phyloP scores from a whole-genome alignment of 805 yeast species.

The Kluyveromyces siamensis region DNA sequence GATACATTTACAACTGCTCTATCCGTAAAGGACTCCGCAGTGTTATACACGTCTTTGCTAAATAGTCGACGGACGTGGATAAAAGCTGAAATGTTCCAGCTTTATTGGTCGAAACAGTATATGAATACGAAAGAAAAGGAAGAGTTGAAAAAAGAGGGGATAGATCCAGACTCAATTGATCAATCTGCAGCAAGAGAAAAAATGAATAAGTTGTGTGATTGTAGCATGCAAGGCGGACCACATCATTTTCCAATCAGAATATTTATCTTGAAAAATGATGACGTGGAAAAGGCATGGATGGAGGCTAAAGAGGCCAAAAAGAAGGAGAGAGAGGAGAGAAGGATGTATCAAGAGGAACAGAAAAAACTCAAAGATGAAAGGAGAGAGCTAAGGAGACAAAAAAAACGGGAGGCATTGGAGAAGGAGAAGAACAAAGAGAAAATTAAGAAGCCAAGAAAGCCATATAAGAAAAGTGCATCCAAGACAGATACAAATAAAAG shows the following conservation, averaged over 20 bases:
- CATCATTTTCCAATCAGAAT: slow-evolving; percentile 70
- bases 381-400: slow-evolving; percentile 6
- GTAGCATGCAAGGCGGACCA: slow-evolving; percentile 67
- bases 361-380: slow-evolving; percentile 18
- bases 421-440: slow-evolving; percentile 39
- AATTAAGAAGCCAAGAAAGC: slow-evolving; percentile 66
- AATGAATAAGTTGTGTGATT: slow-evolving; percentile 83
- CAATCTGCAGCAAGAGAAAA: slow-evolving; percentile 52
- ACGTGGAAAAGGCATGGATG: slow-evolving; percentile 42
- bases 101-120: slow-evolving; percentile 70
- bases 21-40: slow-evolving; percentile 63
- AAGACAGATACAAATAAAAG: slow-evolving; percentile 1
- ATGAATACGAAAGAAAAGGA: slow-evolving; percentile 28
- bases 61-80: slow-evolving; percentile 66
- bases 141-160: slow-evolving; percentile 6
- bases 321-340: slow-evolving; percentile 30
- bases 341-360: slow-evolving; percentile 27
- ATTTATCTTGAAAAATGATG: slow-evolving; percentile 79
- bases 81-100: slow-evolving; percentile 57
- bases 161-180: slow-evolving; percentile 9
- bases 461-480: slow-evolving; percentile 38
- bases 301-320: slow-evolving; percentile 31
- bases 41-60: slow-evolving; percentile 59
- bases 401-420: slow-evolving; percentile 15
- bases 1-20: slow-evolving; percentile 57